Conservation (phyloP, 1,284 basidiomycete genomes). For the Xerocomus nothofagi region DNA sequence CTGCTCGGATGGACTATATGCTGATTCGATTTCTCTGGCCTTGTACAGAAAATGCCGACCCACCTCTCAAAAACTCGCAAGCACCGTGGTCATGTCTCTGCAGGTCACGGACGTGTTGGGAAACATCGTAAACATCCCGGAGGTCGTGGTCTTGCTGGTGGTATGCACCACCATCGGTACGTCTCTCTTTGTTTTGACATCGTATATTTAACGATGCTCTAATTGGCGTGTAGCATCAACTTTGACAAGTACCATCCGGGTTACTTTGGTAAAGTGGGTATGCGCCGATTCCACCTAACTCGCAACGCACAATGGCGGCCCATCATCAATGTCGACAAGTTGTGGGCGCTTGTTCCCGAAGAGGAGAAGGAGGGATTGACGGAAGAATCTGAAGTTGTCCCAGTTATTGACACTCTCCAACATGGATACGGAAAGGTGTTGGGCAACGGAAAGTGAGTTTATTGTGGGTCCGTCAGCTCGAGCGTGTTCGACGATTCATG, state of each 20-base stretch:
- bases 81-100: constrained; percentile 98
- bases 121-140: constrained; percentile 99
- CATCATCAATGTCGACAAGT: constrained; percentile 96
- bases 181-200: constrained; percentile 34
- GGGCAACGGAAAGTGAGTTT: constrained; percentile 78
- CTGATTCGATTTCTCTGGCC: constrained; percentile 25
- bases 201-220: neutral
- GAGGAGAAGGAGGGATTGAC: constrained; percentile 75
- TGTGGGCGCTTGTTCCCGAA: constrained; percentile 78
- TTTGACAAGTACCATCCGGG: constrained; percentile 96
- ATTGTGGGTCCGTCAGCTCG: neutral
- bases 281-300: constrained; percentile 97
- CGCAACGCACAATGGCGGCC: constrained; percentile 91
- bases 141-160: constrained; percentile 99
- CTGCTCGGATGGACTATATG: constrained; percentile 27
- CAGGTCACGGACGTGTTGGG: constrained; percentile 98
- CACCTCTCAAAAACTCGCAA: constrained; percentile 96
- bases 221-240: constrained; percentile 58
- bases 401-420: constrained; percentile 86
- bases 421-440: constrained; percentile 92
- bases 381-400: constrained; percentile 75
- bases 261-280: constrained; percentile 99
- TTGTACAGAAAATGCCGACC: constrained; percentile 82
- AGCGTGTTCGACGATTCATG: constrained; percentile 2
- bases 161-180: constrained; percentile 98